Percentiles rank a stretch among this genome's conserved stretches.
phyloP scores from a whole-genome alignment of 2,329 filamentous ascomycete species.

The Penicillium corylophilum region DNA sequence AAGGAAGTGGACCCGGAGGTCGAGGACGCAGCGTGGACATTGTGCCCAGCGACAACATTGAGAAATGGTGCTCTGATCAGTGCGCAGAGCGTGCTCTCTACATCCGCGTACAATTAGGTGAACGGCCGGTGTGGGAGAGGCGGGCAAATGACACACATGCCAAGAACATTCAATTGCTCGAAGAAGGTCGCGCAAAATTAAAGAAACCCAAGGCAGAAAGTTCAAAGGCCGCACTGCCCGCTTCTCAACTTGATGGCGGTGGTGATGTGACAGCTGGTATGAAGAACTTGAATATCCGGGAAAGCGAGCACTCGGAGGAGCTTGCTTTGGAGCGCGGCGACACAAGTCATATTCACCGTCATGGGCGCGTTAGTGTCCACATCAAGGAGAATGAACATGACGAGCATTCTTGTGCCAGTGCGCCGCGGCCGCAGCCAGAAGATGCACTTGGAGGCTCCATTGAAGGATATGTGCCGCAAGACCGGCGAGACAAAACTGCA shows the following conservation, averaged over 20 bases:
- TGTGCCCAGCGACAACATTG: constrained; percentile 68
- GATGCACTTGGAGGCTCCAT: constrained; percentile 41
- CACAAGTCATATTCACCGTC: constrained; percentile 22
- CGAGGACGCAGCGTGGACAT: constrained; percentile 61
- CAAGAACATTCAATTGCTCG: constrained; percentile 61
- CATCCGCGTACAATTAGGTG: constrained; percentile 82
- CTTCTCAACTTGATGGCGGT: background rate
- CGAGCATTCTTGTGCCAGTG: constrained; percentile 15
- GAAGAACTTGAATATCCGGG: constrained; percentile 27
- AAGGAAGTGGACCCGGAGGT: constrained; percentile 46
- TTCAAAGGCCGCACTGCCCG: constrained; percentile 15
- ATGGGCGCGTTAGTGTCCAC: constrained; percentile 33
- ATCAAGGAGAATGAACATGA: constrained; percentile 34
- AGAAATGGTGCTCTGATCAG: constrained; percentile 80
- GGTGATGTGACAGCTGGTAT: constrained; percentile 32
- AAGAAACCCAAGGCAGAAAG: constrained; percentile 19
- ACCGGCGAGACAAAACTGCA: constrained; percentile 8
- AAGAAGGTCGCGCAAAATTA: constrained; percentile 54
- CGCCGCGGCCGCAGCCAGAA: constrained; percentile 35
- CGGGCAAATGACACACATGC: constrained; percentile 51
- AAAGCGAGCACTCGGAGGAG: constrained; percentile 25
- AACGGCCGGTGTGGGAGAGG: constrained; percentile 82
- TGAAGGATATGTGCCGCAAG: constrained; percentile 42
- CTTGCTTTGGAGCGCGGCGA: constrained; percentile 40
- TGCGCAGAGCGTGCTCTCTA: constrained; percentile 81